phyloP scores from a whole-genome alignment of 352 stramenopile genomes.

The Elongisporangium anandrum region DNA sequence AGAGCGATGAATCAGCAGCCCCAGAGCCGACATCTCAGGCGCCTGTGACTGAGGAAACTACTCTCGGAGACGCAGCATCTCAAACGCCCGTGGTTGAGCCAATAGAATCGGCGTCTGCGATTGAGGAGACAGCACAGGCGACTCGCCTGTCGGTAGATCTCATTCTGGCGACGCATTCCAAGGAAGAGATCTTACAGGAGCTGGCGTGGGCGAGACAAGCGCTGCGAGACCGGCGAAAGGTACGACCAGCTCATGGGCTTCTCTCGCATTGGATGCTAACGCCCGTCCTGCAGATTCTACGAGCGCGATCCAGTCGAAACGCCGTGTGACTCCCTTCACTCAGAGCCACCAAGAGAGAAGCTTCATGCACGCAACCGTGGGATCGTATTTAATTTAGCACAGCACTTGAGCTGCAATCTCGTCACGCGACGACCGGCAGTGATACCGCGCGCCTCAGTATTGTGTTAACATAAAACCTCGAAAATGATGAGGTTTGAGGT shows the following conservation, averaged over 20 bases:
- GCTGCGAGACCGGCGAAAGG: conserved; percentile 40
- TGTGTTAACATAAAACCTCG: no score
- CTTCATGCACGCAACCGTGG: background rate
- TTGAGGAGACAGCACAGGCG: background rate
- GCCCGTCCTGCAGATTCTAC: background rate
- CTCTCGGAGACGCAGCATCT: no score
- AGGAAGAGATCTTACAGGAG: conserved; percentile 44
- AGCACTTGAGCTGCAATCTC: background rate
- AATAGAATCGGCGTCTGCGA: background rate
- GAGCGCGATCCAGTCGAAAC: background rate
- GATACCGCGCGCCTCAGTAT: no score
- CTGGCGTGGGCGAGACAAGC: conserved; percentile 47
- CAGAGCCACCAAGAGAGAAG: no score
- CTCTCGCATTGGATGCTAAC: background rate
- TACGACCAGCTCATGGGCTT: no score
- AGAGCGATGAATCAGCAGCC: conserved; percentile 1
- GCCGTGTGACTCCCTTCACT: no score
- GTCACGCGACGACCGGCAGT: no score
- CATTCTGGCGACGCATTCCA: conserved; percentile 45
- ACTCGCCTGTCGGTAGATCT: conserved; percentile 16
- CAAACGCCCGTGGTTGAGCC: background rate
- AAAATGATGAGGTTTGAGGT: no score
- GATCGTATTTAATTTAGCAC: background rate
- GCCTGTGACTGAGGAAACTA: no score
- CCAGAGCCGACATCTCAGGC: background rate